Evolutionary conservation across 2,329 filamentous ascomycete species (phyloP).

Genomic region (Orbilia oligospora): DNA sequence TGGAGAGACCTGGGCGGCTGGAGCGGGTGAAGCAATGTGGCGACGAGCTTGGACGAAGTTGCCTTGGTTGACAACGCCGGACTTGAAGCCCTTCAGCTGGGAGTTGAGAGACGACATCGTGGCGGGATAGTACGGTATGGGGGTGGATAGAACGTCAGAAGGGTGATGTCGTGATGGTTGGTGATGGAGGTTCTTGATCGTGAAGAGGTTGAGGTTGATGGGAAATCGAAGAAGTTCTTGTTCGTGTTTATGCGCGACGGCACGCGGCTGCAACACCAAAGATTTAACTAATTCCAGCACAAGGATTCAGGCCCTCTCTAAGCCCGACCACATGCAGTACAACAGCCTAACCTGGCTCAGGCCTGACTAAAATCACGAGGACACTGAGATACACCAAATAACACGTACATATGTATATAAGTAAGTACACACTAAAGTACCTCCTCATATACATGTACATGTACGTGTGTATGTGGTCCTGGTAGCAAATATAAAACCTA

Average conservation of each 20-base stretch:
- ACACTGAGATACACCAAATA: background rate
- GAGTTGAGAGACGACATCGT: slow-evolving; percentile 57
- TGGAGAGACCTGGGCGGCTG: slow-evolving; percentile 44
- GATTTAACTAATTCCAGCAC: background rate
- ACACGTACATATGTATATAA: background rate
- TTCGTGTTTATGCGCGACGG: slow-evolving; percentile 38
- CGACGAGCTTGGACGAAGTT: slow-evolving; percentile 59
- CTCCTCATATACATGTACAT: too few relatives aligned
- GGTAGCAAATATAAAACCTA: background rate
- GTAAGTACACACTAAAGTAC: too few relatives aligned
- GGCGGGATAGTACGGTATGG: slow-evolving; percentile 2
- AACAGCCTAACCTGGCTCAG: background rate
- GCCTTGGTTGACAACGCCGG: slow-evolving; percentile 50
- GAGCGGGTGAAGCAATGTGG: slow-evolving; percentile 52
- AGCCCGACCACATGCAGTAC: background rate
- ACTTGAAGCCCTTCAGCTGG: slow-evolving; percentile 57
- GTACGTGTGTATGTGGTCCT: too few relatives aligned
- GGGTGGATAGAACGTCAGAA: slow-evolving; percentile 3
- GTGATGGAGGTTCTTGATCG: background rate
- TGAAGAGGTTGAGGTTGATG: too few relatives aligned
- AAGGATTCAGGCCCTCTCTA: slow-evolving; percentile 4
- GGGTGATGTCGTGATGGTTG: slow-evolving; percentile 4
- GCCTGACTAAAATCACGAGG: slow-evolving; percentile 11
- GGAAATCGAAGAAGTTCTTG: background rate
- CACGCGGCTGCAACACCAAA: slow-evolving; percentile 26